Evolutionary conservation across 1,139 yeast genomes (phyloP), one percentile per base, ranked within the genome.

Genomic region (Blastobotrys ciferrii): DNA sequence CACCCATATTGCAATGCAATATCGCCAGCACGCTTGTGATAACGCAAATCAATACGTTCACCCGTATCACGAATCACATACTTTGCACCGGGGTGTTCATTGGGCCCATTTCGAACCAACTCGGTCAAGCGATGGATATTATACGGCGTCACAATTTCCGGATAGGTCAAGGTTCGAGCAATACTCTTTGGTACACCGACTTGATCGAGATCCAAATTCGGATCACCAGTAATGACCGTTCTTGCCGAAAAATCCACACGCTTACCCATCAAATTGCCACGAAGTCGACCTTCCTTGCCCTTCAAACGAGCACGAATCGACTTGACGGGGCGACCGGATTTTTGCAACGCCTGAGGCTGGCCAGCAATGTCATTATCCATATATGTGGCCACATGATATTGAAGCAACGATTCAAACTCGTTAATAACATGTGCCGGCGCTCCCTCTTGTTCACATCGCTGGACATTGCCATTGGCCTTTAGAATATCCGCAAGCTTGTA

Each of bases 321-420:
- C 69, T 92, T 94, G 56, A 94, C 95, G 6, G 99, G 98, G 72
- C 98, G 87, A 50, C 98, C 99, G 45, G 98, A 88, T 70, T 94
- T 94, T 67, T 94, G 99, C 56, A 92, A 78, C 36, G 99, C 98
- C 69, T 92, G 98, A 0, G 98, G 99, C 71, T 92, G 98, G 55
- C 99, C 98, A n/a, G 98, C 98, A 71, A 92, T 92, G 73, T 92
- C 98, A 66, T 92, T 92, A 72, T 92, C 98, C 99, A 92, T 92
- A 68, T 92, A 92, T 1, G 99, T 92, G n/a, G 99, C 98, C 45
- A 94, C 98, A 64, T 92, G 98, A 69, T 89, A 94, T 66, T 94
- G 99, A 53, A 94, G 76, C 60, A 94, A 78, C 39, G 96, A 87
- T 67, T 94, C 98, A 64, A 94, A 92, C 70, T 94, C 99, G 66